Conservation (phyloP, 2,329 filamentous ascomycete species). For the Cryphonectria parasitica region DNA sequence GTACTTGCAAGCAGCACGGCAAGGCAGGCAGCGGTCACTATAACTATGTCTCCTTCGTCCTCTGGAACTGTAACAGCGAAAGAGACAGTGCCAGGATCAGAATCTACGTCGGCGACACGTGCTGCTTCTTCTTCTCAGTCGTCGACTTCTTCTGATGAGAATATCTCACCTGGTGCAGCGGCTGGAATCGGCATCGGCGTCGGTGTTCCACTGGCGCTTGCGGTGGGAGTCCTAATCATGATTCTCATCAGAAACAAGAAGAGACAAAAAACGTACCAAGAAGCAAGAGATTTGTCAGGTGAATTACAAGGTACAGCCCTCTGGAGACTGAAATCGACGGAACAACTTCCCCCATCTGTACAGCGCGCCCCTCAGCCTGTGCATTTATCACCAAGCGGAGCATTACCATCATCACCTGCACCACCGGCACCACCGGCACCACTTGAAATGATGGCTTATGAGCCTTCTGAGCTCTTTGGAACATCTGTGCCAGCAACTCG, state of each 20-base stretch:
- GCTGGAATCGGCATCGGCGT: conserved; percentile 15
- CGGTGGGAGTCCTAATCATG: not conserved
- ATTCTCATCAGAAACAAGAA: conserved; percentile 7
- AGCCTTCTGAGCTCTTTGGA: conserved; percentile 1
- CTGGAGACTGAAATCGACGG: not conserved
- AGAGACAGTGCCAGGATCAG: not conserved
- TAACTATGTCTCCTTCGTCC: not conserved
- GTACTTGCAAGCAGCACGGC: not conserved
- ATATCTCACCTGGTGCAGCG: conserved; percentile 2
- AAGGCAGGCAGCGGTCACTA: not conserved
- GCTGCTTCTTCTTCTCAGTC: not conserved
- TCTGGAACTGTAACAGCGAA: not conserved
- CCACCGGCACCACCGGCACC: not conserved
- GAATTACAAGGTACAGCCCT: not conserved
- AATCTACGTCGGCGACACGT: not conserved
- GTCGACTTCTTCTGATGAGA: not conserved
- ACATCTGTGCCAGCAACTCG: not conserved
- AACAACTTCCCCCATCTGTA: not conserved
- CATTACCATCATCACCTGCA: not conserved
- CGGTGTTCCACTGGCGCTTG: conserved; percentile 2
- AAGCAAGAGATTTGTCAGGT: too few relatives aligned
- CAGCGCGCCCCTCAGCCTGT: not conserved
- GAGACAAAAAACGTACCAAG: not conserved
- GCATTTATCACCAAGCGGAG: not conserved
- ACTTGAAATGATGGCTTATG: not conserved